Percentiles rank a stretch among this genome's conserved stretches.
These are phyloP conservation scores for Talaromyces pinophilus DNA, from an alignment of 2,329 filamentous ascomycete species.

Conservation along the genomic window DNA sequence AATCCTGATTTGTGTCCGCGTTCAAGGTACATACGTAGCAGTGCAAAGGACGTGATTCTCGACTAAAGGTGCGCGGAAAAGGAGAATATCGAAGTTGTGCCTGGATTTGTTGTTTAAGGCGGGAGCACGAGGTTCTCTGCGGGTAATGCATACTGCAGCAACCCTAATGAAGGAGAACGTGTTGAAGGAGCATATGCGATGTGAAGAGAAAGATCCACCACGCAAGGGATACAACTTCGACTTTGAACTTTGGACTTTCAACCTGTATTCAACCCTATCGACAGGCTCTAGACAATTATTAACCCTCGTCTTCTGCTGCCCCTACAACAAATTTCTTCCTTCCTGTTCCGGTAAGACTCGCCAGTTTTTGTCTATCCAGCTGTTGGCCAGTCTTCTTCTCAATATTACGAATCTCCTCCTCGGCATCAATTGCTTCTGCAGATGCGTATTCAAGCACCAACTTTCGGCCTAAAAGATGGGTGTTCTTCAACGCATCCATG, in stretches of 20 bases:
- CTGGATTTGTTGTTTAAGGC: slow-evolving; percentile 21
- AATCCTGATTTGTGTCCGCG: slow-evolving; percentile 29
- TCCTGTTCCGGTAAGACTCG: slow-evolving; percentile 79
- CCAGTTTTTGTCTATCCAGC: slow-evolving; percentile 84
- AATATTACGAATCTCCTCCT: slow-evolving; percentile 96
- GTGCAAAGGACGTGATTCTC: slow-evolving; percentile 19
- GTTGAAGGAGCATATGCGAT: slow-evolving; percentile 29
- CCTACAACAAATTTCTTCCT: slow-evolving; percentile 86
- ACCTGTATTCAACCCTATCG: slow-evolving; percentile 32
- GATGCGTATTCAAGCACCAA: slow-evolving; percentile 90
- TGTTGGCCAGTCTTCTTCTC: slow-evolving; percentile 92
- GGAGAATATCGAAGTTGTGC: slow-evolving; percentile 23
- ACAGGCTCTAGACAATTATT: slow-evolving; percentile 30
- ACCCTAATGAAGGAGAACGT: slow-evolving; percentile 35
- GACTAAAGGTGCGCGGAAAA: slow-evolving; percentile 23
- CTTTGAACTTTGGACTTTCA: slow-evolving; percentile 20
- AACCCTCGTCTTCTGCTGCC: slow-evolving; percentile 63
- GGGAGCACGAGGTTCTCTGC: slow-evolving; percentile 33
- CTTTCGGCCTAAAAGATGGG: slow-evolving; percentile 85
- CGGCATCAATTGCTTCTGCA: slow-evolving; percentile 83
- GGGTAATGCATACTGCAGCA: slow-evolving; percentile 24
- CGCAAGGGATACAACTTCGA: slow-evolving; percentile 38
- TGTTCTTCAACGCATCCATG: slow-evolving; percentile 85
- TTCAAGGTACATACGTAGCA: slow-evolving; percentile 30
- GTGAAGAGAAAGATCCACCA: slow-evolving; percentile 25